These are phyloP conservation scores for Lipomyces chichibuensis DNA, from an alignment of 805 yeast genomes.

Conservation along the genomic window DNA sequence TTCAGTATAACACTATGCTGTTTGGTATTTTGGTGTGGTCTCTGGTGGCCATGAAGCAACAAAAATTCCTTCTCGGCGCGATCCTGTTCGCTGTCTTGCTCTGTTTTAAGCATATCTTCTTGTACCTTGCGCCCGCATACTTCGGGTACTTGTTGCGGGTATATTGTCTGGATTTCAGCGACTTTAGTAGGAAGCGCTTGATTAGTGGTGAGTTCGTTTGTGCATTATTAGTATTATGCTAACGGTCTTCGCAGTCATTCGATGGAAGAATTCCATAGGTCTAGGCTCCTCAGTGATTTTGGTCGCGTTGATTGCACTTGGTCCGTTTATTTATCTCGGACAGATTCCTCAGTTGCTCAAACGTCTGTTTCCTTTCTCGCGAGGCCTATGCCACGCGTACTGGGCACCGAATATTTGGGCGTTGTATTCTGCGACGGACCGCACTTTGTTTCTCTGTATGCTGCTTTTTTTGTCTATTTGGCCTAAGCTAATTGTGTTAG, in stretches of 20 bases:
- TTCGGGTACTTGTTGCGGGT: conserved; percentile 75
- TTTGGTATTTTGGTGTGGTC: conserved; percentile 80
- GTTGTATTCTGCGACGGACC: conserved; percentile 78
- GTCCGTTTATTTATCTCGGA: conserved; percentile 68
- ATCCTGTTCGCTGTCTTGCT: conserved; percentile 71
- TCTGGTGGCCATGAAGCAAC: conserved; percentile 67
- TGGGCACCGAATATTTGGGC: conserved; percentile 99
- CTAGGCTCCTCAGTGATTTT: conserved; percentile 63
- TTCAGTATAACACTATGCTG: conserved; percentile 94
- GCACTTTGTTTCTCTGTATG: conserved; percentile 51
- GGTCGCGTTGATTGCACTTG: conserved; percentile 71
- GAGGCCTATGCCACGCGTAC: conserved; percentile 96
- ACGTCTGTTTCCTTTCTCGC: conserved; percentile 86
- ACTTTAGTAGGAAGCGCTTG: background rate
- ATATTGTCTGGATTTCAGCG: conserved; percentile 56
- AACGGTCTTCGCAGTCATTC: conserved; percentile 22
- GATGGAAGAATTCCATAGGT: conserved; percentile 55
- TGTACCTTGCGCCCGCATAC: conserved; percentile 93
- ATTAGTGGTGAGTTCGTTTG: background rate
- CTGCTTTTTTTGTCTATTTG: background rate
- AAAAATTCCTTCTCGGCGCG: conserved; percentile 51
- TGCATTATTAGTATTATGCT: background rate
- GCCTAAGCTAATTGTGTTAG: conserved; percentile 2
- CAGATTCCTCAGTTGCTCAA: conserved; percentile 65
- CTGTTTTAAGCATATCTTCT: conserved; percentile 92